These are phyloP conservation scores for Sclerotinia subarctica DNA, from an alignment of 2,329 filamentous ascomycete genomes.

Conservation along the genomic window DNA sequence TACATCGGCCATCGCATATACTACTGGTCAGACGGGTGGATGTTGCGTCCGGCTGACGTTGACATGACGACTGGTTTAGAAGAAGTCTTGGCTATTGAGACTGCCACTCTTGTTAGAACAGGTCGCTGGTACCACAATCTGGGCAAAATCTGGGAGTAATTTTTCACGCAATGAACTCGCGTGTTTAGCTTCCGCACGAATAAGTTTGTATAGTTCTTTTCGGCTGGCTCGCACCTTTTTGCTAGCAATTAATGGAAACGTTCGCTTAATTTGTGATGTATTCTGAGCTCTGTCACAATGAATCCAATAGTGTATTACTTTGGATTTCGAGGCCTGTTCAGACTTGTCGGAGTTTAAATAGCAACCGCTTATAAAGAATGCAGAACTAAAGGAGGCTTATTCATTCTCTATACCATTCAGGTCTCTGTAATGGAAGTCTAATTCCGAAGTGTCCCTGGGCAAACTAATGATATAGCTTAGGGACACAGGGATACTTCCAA, in stretches of 20 bases:
- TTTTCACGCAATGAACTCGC: background rate
- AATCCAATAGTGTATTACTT: too few species aligned
- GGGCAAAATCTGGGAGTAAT: background rate
- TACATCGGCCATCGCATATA: background rate
- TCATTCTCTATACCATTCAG: too few species aligned
- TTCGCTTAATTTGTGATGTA: background rate
- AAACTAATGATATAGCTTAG: too few species aligned
- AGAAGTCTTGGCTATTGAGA: background rate
- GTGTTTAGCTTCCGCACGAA: too few species aligned
- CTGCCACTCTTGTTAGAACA: background rate
- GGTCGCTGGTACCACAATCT: background rate
- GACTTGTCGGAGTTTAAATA: background rate
- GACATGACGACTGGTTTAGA: background rate
- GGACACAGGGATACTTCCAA: too few species aligned
- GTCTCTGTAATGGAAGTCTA: too few species aligned
- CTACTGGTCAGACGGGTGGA: background rate
- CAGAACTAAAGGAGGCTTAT: background rate
- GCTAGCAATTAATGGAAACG: too few species aligned
- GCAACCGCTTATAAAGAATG: background rate
- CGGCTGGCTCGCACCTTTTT: background rate
- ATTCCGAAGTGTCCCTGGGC: too few species aligned
- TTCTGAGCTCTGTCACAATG: background rate
- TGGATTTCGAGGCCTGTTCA: too few species aligned
- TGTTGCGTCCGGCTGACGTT: background rate
- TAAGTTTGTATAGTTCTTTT: background rate